Percentiles rank a stretch among this genome's conserved stretches.
phyloP scores from a whole-genome alignment of 768 basidiomycete genomes.

The Zangia roseola region DNA sequence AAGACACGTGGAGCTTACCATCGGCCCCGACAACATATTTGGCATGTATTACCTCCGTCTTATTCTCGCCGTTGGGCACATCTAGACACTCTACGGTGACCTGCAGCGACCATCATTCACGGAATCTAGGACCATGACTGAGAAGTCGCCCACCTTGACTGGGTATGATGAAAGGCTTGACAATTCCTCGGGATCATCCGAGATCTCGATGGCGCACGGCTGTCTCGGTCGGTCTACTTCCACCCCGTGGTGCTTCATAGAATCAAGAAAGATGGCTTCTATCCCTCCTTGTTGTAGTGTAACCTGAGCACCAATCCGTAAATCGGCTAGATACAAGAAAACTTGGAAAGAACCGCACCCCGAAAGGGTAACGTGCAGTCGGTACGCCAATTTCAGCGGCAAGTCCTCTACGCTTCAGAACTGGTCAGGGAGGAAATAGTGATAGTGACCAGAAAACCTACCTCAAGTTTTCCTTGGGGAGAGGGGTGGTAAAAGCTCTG shows the following conservation, averaged over 20 bases:
- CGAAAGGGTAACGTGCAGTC: slow-evolving; percentile 71
- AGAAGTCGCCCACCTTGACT: slow-evolving; percentile 23
- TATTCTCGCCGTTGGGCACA: slow-evolving; percentile 26
- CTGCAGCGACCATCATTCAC: slow-evolving; percentile 6
- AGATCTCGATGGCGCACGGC: slow-evolving; percentile 33
- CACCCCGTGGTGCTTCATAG: slow-evolving; percentile 31
- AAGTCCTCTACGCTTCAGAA: slow-evolving; percentile 55
- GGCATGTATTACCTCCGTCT: slow-evolving; percentile 33
- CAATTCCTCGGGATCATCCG: slow-evolving; percentile 39
- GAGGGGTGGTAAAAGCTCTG: slow-evolving; percentile 78
- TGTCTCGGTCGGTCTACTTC: slow-evolving; percentile 36
- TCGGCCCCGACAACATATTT: slow-evolving; percentile 39
- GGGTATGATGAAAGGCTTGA: slow-evolving; percentile 30
- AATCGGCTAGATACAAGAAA: not conserved
- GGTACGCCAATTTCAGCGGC: slow-evolving; percentile 60
- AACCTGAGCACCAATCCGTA: slow-evolving; percentile 16
- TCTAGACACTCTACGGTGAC: slow-evolving; percentile 25
- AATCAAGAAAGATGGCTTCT: slow-evolving; percentile 42
- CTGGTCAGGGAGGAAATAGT: not conserved
- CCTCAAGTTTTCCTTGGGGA: slow-evolving; percentile 60
- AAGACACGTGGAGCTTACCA: slow-evolving; percentile 17
- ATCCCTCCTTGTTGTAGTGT: slow-evolving; percentile 42
- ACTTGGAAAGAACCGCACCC: slow-evolving; percentile 39
- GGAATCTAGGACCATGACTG: not conserved
- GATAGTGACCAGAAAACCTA: slow-evolving; percentile 17